phyloP scores from a whole-genome alignment of 495 filamentous ascomycete genomes.

The Penicillium roqueforti region DNA sequence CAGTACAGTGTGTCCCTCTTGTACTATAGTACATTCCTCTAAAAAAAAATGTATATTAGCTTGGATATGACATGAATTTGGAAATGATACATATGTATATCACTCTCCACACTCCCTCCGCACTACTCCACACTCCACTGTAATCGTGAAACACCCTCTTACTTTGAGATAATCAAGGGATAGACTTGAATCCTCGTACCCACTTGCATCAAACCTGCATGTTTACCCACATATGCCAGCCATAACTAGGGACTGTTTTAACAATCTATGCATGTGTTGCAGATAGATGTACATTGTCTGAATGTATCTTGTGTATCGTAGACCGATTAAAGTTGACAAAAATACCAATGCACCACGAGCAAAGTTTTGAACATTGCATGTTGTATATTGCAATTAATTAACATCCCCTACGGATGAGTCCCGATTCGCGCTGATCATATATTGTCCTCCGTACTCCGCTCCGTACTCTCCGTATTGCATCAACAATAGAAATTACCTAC shows the following conservation, averaged over 20 bases:
- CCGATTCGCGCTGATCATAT: background rate
- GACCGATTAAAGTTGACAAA: background rate
- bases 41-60: slow-evolving; percentile 11
- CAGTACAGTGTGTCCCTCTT: slow-evolving; percentile 7
- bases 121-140: background rate
- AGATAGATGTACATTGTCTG: background rate
- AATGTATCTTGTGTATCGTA: background rate
- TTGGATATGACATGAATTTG: slow-evolving; percentile 3
- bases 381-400: background rate
- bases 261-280: too few species aligned
- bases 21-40: slow-evolving; percentile 5
- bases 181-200: background rate
- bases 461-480: too few species aligned
- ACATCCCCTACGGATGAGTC: background rate
- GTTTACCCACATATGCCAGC: background rate
- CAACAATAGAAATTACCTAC: background rate
- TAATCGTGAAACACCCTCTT: background rate
- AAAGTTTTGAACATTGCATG: background rate
- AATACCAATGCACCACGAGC: background rate
- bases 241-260: too few species aligned
- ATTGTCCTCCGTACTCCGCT: background rate
- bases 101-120: background rate
- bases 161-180: background rate
- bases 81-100: background rate
- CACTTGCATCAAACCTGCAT: background rate